A percentile compares a stretch with the other conserved stretches of the same genome.
These are phyloP conservation scores for Rhododendron kiyosumense DNA, from an alignment of 148 eudicot species.

Conservation along the genomic window DNA sequence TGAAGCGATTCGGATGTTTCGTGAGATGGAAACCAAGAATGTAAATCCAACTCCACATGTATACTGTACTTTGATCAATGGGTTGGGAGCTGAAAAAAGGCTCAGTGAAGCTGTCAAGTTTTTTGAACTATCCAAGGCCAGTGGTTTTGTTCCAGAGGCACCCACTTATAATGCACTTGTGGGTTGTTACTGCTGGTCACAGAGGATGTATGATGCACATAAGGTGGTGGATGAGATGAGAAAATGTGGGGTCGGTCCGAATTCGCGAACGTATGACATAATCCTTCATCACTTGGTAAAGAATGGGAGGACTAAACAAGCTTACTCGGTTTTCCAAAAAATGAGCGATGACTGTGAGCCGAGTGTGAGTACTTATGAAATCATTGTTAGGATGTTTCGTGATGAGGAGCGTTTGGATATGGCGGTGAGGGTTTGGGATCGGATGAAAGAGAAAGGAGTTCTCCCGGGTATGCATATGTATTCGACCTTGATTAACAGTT, in stretches of 20 bases:
- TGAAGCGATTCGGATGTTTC: conserved; percentile 47
- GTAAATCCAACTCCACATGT: conserved; percentile 57
- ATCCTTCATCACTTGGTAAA: conserved; percentile 71
- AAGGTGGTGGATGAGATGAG: conserved; percentile 69
- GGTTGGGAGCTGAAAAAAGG: conserved; percentile 61
- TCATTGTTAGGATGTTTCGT: conserved; percentile 81
- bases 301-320: conserved; percentile 47
- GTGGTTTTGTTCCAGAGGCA: conserved; percentile 46
- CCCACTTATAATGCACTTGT: conserved; percentile 84
- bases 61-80: conserved; percentile 78
- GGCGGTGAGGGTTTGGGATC: conserved; percentile 68
- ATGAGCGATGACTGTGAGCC: conserved; percentile 62
- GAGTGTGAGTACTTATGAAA: conserved; percentile 56
- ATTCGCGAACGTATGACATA: conserved; percentile 72
- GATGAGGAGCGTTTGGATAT: conserved; percentile 38
- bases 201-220: conserved; percentile 63
- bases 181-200: conserved; percentile 77
- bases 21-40: conserved; percentile 53
- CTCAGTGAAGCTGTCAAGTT: conserved; percentile 57
- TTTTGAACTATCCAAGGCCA: conserved; percentile 52
- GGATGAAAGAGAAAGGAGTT: conserved; percentile 72
- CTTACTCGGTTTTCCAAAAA: conserved; percentile 50
- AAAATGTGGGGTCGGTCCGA: conserved; percentile 58
- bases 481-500: conserved; percentile 54
- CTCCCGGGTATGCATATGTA: conserved; percentile 83